A percentile compares a stretch with the other conserved stretches of the same genome.
Evolutionary conservation across 768 basidiomycete genomes (phyloP).

Genomic region (Amanita rimosa): DNA sequence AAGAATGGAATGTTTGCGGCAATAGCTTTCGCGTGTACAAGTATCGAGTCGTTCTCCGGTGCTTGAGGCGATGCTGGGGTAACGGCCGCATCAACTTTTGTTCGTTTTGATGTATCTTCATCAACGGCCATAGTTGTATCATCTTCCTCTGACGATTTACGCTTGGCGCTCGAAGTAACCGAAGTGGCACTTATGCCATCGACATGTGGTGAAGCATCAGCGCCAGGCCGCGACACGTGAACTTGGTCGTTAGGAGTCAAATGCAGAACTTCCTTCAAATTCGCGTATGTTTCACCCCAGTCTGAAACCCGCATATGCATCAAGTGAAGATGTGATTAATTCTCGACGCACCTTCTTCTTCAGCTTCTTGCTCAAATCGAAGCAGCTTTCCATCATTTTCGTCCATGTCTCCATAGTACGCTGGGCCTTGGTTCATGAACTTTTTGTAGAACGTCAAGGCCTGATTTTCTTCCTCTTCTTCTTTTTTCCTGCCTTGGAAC

Average conservation of each 20-base stretch:
- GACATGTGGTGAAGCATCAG: conserved; percentile 11
- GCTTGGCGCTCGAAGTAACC: conserved; percentile 26
- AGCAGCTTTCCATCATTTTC: conserved; percentile 63
- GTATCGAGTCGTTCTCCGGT: conserved; percentile 18
- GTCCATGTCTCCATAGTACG: conserved; percentile 88
- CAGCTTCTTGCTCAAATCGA: conserved; percentile 58
- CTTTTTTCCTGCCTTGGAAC: conserved; percentile 78
- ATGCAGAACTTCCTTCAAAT: conserved; percentile 41
- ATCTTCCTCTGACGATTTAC: conserved; percentile 41
- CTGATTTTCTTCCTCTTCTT: conserved; percentile 83
- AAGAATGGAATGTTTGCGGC: conserved; percentile 68
- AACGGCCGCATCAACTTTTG: conserved; percentile 18
- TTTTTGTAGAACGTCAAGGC: conserved; percentile 71
- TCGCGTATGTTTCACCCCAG: conserved; percentile 51
- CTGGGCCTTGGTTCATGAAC: conserved; percentile 78
- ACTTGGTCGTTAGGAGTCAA: conserved; percentile 39
- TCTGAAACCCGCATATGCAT: conserved; percentile 26
- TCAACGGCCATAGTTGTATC: conserved; percentile 26
- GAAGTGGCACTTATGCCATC: conserved; percentile 12
- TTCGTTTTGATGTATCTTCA: conserved; percentile 21
- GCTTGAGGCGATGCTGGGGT: conserved; percentile 11
- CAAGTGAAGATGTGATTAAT: not conserved
- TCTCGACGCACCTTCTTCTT: conserved; percentile 52
- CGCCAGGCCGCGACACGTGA: conserved; percentile 5
- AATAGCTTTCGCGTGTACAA: conserved; percentile 41